Evolutionary conservation across 306 rosid species (phyloP).

Genomic region (Cucumis melo): DNA sequence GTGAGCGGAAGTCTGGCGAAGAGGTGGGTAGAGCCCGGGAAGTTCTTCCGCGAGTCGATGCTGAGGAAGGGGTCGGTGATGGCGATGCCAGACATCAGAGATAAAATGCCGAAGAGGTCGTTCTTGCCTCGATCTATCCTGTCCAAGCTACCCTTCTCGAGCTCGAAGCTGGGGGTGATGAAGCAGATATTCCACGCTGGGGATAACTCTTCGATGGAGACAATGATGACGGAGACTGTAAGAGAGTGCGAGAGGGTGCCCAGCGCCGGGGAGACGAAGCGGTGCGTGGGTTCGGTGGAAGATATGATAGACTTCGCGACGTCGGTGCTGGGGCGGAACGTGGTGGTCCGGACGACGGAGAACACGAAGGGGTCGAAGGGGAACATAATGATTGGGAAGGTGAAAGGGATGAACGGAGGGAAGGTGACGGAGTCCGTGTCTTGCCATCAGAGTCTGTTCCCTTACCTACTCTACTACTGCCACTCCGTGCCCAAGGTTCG

Average conservation of each 20-base stretch:
- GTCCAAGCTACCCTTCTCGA: conserved; percentile 73
- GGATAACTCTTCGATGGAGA: conserved; percentile 76
- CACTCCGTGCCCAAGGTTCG: conserved; percentile 95
- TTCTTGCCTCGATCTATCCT: conserved; percentile 67
- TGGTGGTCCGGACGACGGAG: conserved; percentile 43
- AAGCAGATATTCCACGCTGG: conserved; percentile 54
- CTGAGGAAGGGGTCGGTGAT: conserved; percentile 56
- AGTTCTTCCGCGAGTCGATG: conserved; percentile 74
- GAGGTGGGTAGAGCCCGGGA: conserved; percentile 86
- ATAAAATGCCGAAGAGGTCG: conserved; percentile 88
- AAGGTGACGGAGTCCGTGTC: conserved; percentile 76
- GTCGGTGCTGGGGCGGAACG: conserved; percentile 65
- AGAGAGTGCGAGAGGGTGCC: conserved; percentile 73
- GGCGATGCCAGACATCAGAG: conserved; percentile 79
- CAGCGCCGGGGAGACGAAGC: conserved; percentile 62
- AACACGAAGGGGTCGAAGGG: conserved; percentile 56
- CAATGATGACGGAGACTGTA: conserved; percentile 41
- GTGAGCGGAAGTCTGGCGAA: conserved; percentile 48
- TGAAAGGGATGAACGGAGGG: conserved; percentile 63
- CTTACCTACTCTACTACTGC: conserved; percentile 81
- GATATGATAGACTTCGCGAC: conserved; percentile 93
- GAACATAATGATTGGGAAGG: conserved; percentile 42
- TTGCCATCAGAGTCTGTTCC: conserved; percentile 87
- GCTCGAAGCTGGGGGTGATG: conserved; percentile 41
- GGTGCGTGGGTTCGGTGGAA: conserved; percentile 76